A percentile compares a stretch with the other conserved stretches of the same genome.
Evolutionary conservation across 805 yeast species (phyloP).

Genomic region (Candida namnaoensis): DNA sequence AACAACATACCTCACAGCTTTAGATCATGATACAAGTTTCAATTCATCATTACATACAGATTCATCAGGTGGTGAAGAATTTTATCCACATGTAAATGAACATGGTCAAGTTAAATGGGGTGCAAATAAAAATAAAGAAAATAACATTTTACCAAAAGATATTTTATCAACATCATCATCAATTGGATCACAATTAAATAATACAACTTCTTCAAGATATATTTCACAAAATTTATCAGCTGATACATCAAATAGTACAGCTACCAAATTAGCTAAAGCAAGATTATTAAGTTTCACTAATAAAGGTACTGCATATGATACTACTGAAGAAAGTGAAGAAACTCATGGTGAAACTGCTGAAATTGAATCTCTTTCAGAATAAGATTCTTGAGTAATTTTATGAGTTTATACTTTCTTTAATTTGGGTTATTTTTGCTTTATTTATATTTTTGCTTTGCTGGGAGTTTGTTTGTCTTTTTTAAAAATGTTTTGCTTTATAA

Average conservation of each 20-base stretch:
- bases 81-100: constrained; percentile 12
- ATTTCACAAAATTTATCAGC: constrained; percentile 19
- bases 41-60: constrained; percentile 8
- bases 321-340: constrained; percentile 19
- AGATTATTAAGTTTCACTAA: constrained; percentile 26
- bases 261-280: constrained; percentile 17
- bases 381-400: too few relatives aligned
- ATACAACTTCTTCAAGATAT: too few relatives aligned
- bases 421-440: not conserved
- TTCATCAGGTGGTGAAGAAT: constrained; percentile 12
- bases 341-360: constrained; percentile 19
- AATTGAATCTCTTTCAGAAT: constrained; percentile 16
- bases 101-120: constrained; percentile 15
- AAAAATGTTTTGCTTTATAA: too few relatives aligned
- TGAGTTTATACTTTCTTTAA: not conserved
- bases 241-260: constrained; percentile 10
- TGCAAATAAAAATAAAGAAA: constrained; percentile 3
- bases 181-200: constrained; percentile 4
- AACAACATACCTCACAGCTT: not conserved
- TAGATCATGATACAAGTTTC: constrained; percentile 10
- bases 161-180: constrained; percentile 14
- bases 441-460: too few relatives aligned
- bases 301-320: constrained; percentile 22
- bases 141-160: not conserved
- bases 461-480: too few relatives aligned